These are phyloP conservation scores for Cunninghamia lanceolata DNA, from an alignment of 75 land plant species.

Conservation along the genomic window DNA sequence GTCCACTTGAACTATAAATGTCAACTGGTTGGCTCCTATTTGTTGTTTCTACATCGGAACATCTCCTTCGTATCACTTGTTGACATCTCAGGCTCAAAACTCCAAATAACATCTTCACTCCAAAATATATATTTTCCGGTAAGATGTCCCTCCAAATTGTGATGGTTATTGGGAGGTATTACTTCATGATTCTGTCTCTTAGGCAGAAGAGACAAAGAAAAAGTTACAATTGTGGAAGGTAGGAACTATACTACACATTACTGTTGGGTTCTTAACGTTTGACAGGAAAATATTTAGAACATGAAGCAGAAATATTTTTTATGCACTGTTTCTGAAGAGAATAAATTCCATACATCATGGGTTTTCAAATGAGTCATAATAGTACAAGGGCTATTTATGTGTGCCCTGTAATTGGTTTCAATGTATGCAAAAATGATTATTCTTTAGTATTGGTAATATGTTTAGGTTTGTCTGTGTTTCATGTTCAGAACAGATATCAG, in stretches of 20 bases:
- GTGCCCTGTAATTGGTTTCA: too few relatives aligned
- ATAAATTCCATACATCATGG: too few relatives aligned
- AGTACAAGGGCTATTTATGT: too few relatives aligned
- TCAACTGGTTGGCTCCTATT: background rate
- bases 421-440: too few relatives aligned
- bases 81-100: background rate
- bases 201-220: background rate
- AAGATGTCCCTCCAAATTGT: background rate
- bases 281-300: too few relatives aligned
- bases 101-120: background rate
- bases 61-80: slow-evolving; percentile 1
- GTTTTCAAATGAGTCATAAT: too few relatives aligned
- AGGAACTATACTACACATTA: background rate
- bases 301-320: too few relatives aligned
- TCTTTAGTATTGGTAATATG: too few relatives aligned
- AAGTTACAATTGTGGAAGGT: background rate
- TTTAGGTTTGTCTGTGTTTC: too few relatives aligned
- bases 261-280: background rate
- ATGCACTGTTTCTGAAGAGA: too few relatives aligned
- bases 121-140: background rate
- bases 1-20: background rate
- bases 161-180: background rate
- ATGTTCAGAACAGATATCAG: too few relatives aligned
- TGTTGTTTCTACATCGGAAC: background rate
- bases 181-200: background rate